A percentile compares a stretch with the other conserved stretches of the same genome.
These are phyloP conservation scores for Teratosphaeria nubilosa DNA, from an alignment of 2,329 filamentous ascomycete genomes.

Conservation along the genomic window DNA sequence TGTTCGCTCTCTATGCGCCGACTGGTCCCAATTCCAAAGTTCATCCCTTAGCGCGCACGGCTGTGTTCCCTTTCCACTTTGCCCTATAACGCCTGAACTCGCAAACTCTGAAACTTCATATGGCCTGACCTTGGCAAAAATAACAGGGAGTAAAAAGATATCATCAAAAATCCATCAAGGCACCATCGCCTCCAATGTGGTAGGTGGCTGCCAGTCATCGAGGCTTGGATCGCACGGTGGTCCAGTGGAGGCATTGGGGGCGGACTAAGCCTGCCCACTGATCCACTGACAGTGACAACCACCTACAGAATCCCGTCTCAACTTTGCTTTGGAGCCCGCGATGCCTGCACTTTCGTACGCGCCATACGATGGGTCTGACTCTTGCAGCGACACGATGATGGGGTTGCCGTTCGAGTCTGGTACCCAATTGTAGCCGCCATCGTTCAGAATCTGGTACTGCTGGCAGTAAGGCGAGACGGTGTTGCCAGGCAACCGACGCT, in stretches of 20 bases:
- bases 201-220: neutral
- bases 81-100: neutral
- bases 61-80: neutral
- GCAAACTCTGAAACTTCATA: neutral
- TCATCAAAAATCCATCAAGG: neutral
- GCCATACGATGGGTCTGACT: constrained; percentile 28
- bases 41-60: neutral
- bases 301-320: constrained; percentile 10
- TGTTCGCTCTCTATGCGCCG: neutral
- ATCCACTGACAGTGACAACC: constrained; percentile 31
- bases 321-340: constrained; percentile 1
- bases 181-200: neutral
- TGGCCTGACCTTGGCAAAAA: neutral
- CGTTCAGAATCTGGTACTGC: constrained; percentile 50
- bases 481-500: constrained; percentile 43
- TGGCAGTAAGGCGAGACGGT: constrained; percentile 50
- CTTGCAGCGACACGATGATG: constrained; percentile 30
- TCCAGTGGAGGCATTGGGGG: neutral
- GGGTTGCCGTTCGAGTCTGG: constrained; percentile 25
- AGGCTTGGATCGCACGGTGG: neutral
- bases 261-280: constrained; percentile 5
- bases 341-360: constrained; percentile 14
- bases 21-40: neutral
- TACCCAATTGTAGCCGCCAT: constrained; percentile 35
- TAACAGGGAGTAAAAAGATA: neutral